A percentile compares a stretch with the other conserved stretches of the same genome.
These are phyloP conservation scores for Candida sakaeoensis DNA, from an alignment of 805 yeast genomes.

Conservation along the genomic window DNA sequence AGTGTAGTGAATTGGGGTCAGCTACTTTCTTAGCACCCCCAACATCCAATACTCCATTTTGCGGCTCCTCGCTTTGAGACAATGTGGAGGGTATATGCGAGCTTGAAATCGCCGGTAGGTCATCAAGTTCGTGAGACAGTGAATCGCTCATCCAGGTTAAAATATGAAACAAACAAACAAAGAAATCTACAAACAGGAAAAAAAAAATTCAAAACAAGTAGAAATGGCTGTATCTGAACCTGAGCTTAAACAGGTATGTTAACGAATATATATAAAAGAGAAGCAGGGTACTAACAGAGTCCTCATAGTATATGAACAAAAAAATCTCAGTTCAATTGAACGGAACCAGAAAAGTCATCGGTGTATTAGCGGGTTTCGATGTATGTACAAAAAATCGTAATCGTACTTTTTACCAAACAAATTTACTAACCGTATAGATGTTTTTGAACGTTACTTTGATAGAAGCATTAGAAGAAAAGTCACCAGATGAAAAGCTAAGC, in stretches of 20 bases:
- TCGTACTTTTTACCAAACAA: neutral
- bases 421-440: conserved; percentile 31
- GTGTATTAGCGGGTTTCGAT: conserved; percentile 83
- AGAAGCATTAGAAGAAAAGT: conserved; percentile 61
- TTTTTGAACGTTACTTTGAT: conserved; percentile 70
- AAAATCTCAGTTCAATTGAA: conserved; percentile 69
- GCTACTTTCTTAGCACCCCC: neutral
- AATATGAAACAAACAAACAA: conserved; percentile 1
- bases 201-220: neutral
- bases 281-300: conserved; percentile 13
- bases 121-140: conserved; percentile 2
- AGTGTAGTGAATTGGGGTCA: neutral
- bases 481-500: conserved; percentile 46
- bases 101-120: neutral
- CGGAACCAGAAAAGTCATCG: conserved; percentile 75
- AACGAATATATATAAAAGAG: neutral
- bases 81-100: neutral
- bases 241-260: conserved; percentile 52
- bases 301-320: conserved; percentile 70
- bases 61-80: neutral
- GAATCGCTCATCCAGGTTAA: neutral
- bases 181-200: neutral
- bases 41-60: neutral
- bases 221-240: conserved; percentile 50
- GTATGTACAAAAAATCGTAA: conserved; percentile 37